Evolutionary conservation across 2,329 filamentous ascomycete genomes (phyloP), one percentile per base, ranked within the genome.

Genomic region (Fragosphaeria purpurea): DNA sequence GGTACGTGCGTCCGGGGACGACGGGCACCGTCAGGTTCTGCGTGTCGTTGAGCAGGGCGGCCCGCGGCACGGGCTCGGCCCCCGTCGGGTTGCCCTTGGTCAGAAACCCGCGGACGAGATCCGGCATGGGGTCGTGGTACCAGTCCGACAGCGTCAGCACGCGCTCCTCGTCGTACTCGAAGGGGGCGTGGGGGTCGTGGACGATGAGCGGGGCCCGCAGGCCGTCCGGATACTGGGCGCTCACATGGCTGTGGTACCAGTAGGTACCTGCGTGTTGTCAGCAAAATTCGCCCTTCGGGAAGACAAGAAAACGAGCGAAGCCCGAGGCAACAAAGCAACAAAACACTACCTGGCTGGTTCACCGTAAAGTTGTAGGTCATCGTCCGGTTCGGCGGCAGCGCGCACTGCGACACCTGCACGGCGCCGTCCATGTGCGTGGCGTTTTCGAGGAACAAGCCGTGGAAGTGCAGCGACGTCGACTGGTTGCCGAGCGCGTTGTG

Each of bases 201-300:
- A 85, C 69, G 2, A 85, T 68, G 2, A 86, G 73, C 1, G 78
- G 74, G 0, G 83, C 83, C 7, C 75, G 60, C 0, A 84, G 63
- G 33, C 83, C 83, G 61, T 87, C 83, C 2, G 82, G 81, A 54
- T 86, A 87, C 60, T 86, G 83, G n/a, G 75, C 80, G 54, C 72
- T 70, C 33, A 74, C 72, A 60, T 87, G 83, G 1, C 79, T 83
- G 61, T 87, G 83, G 56, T 88, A 88, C 85, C 85, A 89, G 63
- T 86, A 88, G 8, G 50, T 51, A 34, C 50, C 50, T 5, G 42
- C 34, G 22, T 22, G 22, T 22, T 22, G 22, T 22, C 22, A 22
- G 22, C n/a, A 22, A 22, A 22, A 22, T 22, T 22, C n/a, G 3
- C 22, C 22, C 22, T 22, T 22, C 22, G 22, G 22, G 22, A 22